Conservation (phyloP, 495 filamentous ascomycete species). For the Trichocladium antarcticum region DNA sequence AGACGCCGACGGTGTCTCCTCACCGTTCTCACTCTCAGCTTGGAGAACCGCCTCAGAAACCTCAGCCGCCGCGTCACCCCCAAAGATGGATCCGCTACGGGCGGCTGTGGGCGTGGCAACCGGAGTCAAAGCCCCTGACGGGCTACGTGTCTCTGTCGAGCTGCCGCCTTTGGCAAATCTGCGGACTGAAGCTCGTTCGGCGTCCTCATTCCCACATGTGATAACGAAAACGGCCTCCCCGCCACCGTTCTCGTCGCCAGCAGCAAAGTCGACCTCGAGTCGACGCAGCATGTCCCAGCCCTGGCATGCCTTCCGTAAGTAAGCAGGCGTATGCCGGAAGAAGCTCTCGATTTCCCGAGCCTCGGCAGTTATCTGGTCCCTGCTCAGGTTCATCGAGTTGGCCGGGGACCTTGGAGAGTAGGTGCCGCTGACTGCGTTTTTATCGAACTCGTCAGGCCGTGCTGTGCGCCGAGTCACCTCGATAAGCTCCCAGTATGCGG, state of each 20-base stretch:
- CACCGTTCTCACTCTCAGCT: background rate
- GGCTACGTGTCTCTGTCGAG: background rate
- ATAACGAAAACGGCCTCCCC: constrained; percentile 70
- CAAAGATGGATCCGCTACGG: constrained; percentile 16
- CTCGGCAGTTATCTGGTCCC: constrained; percentile 59
- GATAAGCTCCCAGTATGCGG: constrained; percentile 66
- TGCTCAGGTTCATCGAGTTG: constrained; percentile 55
- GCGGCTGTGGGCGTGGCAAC: background rate
- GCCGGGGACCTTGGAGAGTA: constrained; percentile 41
- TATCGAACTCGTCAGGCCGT: constrained; percentile 53
- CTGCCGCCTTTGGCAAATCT: constrained; percentile 20
- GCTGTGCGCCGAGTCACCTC: constrained; percentile 63
- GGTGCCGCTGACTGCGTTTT: constrained; percentile 33
- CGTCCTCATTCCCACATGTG: constrained; percentile 54
- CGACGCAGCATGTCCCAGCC: constrained; percentile 89
- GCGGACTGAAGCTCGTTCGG: constrained; percentile 25
- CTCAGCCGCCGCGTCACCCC: constrained; percentile 1
- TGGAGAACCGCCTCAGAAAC: background rate
- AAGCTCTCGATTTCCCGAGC: constrained; percentile 74
- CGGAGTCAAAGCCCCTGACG: constrained; percentile 10
- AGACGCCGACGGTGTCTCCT: background rate
- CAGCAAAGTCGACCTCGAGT: constrained; percentile 81
- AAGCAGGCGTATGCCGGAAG: constrained; percentile 57
- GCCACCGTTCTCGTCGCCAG: constrained; percentile 57
- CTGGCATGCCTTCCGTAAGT: constrained; percentile 67